Conservation (phyloP, 345 rosid genomes). For the Linum lewisii region DNA sequence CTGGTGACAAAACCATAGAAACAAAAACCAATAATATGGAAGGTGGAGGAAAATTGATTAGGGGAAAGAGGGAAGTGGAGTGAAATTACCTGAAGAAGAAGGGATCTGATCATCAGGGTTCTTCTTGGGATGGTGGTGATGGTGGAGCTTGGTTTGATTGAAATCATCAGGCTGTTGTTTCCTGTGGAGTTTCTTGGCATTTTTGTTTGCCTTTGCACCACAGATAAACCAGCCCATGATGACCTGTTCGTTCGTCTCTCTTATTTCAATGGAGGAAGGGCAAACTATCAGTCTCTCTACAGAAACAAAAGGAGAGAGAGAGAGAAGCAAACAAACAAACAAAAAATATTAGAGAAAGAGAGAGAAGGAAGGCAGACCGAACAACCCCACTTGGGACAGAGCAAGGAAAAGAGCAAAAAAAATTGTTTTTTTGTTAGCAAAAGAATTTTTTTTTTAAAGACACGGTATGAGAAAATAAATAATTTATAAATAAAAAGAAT, state of each 20-base stretch:
- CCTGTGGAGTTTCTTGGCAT: slow-evolving; percentile 13
- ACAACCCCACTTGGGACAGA: no score
- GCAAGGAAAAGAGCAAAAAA: no score
- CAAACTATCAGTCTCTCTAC: not conserved
- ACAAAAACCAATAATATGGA: not conserved
- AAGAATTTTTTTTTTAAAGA: no score
- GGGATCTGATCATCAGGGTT: slow-evolving; percentile 26
- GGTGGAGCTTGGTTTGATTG: slow-evolving; percentile 32
- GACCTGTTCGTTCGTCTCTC: slow-evolving; percentile 2
- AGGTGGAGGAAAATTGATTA: not conserved
- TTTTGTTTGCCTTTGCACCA: slow-evolving; percentile 42
- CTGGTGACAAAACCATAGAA: not conserved
- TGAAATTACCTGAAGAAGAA: slow-evolving; percentile 31
- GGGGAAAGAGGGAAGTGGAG: not conserved
- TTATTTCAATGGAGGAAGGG: not conserved
- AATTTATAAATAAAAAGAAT: no score
- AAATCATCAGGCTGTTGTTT: not conserved
- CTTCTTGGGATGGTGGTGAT: slow-evolving; percentile 17
- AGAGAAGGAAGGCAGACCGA: not conserved
- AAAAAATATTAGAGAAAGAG: not conserved
- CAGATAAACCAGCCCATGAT: slow-evolving; percentile 79
- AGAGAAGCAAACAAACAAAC: not conserved
- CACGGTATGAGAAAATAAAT: no score
- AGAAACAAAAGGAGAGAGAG: not conserved
- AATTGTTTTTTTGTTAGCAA: no score